Percentiles rank a stretch among this genome's conserved stretches.
These are phyloP conservation scores for Phaeoacremonium minimum DNA, from an alignment of 2,329 filamentous ascomycete species.

Conservation along the genomic window DNA sequence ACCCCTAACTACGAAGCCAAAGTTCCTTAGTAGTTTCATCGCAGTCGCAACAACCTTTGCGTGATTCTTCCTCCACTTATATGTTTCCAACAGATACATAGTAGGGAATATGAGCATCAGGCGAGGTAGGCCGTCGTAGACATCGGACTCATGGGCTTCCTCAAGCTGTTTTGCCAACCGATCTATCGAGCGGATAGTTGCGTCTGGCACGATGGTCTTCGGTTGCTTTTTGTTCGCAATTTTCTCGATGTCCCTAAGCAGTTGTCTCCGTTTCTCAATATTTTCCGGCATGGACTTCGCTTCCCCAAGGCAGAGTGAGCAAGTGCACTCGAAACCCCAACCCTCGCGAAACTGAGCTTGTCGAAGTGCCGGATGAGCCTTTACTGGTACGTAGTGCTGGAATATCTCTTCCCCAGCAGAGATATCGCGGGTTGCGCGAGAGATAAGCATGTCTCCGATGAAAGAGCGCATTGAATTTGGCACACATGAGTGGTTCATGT, in stretches of 20 bases:
- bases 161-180: slow-evolving; percentile 22
- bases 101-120: slow-evolving; percentile 27
- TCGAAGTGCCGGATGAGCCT: slow-evolving; percentile 19
- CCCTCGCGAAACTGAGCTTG: slow-evolving; percentile 17
- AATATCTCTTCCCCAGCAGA: slow-evolving; percentile 29
- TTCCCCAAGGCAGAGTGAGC: slow-evolving; percentile 30
- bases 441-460: slow-evolving; percentile 23
- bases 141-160: slow-evolving; percentile 22
- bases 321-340: slow-evolving; percentile 36
- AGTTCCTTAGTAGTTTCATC: slow-evolving; percentile 23
- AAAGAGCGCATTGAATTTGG: slow-evolving; percentile 23
- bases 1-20: slow-evolving; percentile 21
- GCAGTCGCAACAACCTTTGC: slow-evolving; percentile 23
- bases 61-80: slow-evolving; percentile 23
- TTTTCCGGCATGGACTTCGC: slow-evolving; percentile 7
- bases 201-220: slow-evolving; percentile 19
- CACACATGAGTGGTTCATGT: slow-evolving; percentile 24
- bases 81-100: slow-evolving; percentile 28
- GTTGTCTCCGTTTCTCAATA: slow-evolving; percentile 15
- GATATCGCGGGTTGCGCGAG: slow-evolving; percentile 30
- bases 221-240: slow-evolving; percentile 8
- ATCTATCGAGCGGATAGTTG: slow-evolving; percentile 24
- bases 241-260: slow-evolving; percentile 17
- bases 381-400: slow-evolving; percentile 30
- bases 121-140: slow-evolving; percentile 22